Base-by-base conservation (phyloP, 352 stramenopile species). In the Globisporangium uncinulatum region DNA sequence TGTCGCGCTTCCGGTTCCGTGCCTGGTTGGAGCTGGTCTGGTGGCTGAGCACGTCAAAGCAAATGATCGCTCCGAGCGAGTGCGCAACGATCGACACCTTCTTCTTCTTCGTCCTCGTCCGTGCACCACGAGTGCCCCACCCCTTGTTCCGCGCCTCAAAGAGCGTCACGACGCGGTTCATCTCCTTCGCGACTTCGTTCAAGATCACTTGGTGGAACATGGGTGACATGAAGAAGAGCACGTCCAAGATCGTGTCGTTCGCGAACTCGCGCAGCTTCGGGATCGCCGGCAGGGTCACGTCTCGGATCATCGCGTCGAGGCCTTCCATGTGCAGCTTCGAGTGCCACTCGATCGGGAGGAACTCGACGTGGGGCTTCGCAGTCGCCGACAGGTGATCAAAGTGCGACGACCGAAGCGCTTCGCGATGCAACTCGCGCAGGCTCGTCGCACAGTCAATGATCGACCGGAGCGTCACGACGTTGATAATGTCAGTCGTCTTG, bases 171-270 rank as follows among this genome's bases (percentile, higher is more conserved):
- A 97, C 85, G 48, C 89, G 76, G 57, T 97, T 97, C 86, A 97
- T 92, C 60, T 97, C 89, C 51, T 73, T 86, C 1, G 84, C 78
- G n/a, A 97, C 89, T 67, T 97, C 84, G 47, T 96, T 79, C 50
- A 97, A 59, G 55, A 97, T 97, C 20, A 95, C 78, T 59, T 96
- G 86, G 55, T 97, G 90, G 57, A 97, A 95, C 45, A 92, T 74
- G 20, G 88, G 87, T 51, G 81, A 95, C 89, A 97, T 96, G 68
- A 97, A 97, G 57, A 95, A 95, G 7, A 97, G 71, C 21, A 96
- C 83, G 57, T 97, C 90, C 44, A 97, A 67, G 48, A 97, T 73
- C 3, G 90, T 96, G 61, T 97, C 92, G 66, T 98, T 98, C 14
- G 88, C 87, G 63, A 98, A 89, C 50, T 96, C 83, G 31, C 92